phyloP scores from a whole-genome alignment of 2,329 filamentous ascomycete genomes.

The Alternaria arbusti region DNA sequence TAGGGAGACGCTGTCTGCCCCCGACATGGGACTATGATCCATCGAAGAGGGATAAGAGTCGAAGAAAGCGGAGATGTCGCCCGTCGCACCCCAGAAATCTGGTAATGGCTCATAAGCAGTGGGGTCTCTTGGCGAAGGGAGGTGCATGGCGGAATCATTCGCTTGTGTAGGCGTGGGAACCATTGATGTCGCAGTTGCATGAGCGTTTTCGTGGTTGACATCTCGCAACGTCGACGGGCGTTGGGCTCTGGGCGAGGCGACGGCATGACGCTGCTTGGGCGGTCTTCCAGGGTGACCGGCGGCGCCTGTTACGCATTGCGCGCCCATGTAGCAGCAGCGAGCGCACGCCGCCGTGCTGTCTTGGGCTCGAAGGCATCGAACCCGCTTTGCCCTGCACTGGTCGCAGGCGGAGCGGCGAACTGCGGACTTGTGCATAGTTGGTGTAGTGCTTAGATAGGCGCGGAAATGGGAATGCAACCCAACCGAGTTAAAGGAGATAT shows the following conservation, averaged over 20 bases:
- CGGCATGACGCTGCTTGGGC: neutral
- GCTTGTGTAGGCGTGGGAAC: neutral
- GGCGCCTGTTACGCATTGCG: constrained; percentile 9
- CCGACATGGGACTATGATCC: neutral
- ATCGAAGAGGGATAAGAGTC: neutral
- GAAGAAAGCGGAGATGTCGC: neutral
- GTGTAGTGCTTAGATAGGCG: neutral
- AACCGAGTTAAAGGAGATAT: neutral
- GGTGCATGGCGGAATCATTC: neutral
- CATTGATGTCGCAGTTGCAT: too few relatives aligned
- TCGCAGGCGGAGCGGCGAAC: neutral
- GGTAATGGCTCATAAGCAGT: neutral
- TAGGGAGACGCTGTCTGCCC: neutral
- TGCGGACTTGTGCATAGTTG: neutral
- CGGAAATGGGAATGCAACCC: neutral
- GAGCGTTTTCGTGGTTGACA: neutral
- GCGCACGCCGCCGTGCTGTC: neutral
- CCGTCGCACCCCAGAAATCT: neutral
- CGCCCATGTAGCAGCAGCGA: constrained; percentile 4
- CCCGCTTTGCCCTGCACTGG: neutral
- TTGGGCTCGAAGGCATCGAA: neutral
- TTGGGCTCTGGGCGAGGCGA: neutral
- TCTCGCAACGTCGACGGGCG: neutral
- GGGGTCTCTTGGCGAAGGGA: neutral
- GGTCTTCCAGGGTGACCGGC: neutral